Conservation (phyloP, 306 rosid species). For the Casuarina cunninghamiana region DNA sequence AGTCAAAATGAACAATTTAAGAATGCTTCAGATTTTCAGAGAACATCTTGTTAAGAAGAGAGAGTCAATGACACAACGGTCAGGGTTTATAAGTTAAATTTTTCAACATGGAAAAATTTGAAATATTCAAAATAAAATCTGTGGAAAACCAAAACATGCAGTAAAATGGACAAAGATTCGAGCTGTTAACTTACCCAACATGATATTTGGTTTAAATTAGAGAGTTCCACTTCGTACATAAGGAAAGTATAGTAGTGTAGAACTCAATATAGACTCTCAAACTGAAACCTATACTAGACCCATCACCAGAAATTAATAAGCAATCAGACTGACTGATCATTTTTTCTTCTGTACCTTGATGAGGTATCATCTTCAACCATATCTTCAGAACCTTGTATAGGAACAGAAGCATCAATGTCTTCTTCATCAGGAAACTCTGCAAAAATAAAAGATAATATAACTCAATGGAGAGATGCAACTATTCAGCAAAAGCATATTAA, state of each 20-base stretch:
- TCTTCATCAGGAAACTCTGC: conserved; percentile 74
- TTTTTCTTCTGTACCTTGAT: conserved; percentile 56
- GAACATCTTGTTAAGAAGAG: no score
- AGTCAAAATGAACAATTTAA: no score
- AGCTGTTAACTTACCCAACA: no score
- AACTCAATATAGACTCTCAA: neutral
- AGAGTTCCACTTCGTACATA: no score
- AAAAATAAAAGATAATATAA: conserved; percentile 32
- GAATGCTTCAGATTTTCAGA: no score
- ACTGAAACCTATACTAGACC: neutral
- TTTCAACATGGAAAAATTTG: no score
- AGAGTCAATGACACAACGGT: no score
- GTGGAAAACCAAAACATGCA: no score
- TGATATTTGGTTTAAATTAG: no score
- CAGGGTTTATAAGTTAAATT: no score
- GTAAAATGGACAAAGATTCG: no score
- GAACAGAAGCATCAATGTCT: conserved; percentile 69
- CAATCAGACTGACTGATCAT: neutral
- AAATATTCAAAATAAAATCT: no score
- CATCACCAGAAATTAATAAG: neutral
- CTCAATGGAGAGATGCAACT: conserved; percentile 14
- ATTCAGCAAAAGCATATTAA: neutral
- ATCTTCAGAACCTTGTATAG: conserved; percentile 74
- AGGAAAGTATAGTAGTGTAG: neutral
- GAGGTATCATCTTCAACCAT: conserved; percentile 77